These are phyloP conservation scores for Pyrenochaeta sp. DNA, from an alignment of 2,329 filamentous ascomycete genomes.

Conservation along the genomic window DNA sequence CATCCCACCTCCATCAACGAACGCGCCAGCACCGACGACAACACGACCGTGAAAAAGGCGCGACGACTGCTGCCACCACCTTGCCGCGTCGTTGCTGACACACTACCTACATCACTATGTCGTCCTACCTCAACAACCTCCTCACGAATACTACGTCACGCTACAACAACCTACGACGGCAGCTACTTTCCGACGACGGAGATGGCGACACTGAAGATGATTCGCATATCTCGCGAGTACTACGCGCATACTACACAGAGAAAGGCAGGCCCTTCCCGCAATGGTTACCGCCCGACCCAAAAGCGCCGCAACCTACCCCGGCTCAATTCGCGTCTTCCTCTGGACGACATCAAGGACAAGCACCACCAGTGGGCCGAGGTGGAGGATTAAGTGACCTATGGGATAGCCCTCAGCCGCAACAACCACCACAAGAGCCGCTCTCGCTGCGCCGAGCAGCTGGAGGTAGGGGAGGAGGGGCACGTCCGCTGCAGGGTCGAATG, in stretches of 20 bases:
- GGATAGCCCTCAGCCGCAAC: conserved; percentile 56
- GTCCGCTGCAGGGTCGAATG: conserved; percentile 37
- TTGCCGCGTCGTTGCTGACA: background rate
- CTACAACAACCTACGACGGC: conserved; percentile 67
- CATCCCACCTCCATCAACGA: background rate
- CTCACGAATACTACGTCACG: conserved; percentile 65
- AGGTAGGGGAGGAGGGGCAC: conserved; percentile 48
- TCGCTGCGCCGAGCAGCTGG: conserved; percentile 56
- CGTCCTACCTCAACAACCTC: conserved; percentile 82
- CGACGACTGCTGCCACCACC: background rate
- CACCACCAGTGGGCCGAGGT: conserved; percentile 40
- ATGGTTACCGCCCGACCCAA: conserved; percentile 93
- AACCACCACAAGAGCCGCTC: conserved; percentile 50
- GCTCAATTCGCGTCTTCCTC: conserved; percentile 61
- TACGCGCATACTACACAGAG: conserved; percentile 91
- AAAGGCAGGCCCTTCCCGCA: conserved; percentile 80
- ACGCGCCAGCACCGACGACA: background rate
- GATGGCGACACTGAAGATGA: conserved; percentile 76
- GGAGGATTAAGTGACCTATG: conserved; percentile 68
- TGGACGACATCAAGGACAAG: conserved; percentile 44
- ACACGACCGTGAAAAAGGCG: background rate
- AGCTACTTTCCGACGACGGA: conserved; percentile 70
- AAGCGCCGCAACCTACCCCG: conserved; percentile 63
- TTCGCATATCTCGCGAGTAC: conserved; percentile 91
- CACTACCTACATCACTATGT: conserved; percentile 42